Evolutionary conservation across 768 basidiomycete genomes (phyloP), one percentile per base, ranked within the genome.

Genomic region (Lentinula lateritia): DNA sequence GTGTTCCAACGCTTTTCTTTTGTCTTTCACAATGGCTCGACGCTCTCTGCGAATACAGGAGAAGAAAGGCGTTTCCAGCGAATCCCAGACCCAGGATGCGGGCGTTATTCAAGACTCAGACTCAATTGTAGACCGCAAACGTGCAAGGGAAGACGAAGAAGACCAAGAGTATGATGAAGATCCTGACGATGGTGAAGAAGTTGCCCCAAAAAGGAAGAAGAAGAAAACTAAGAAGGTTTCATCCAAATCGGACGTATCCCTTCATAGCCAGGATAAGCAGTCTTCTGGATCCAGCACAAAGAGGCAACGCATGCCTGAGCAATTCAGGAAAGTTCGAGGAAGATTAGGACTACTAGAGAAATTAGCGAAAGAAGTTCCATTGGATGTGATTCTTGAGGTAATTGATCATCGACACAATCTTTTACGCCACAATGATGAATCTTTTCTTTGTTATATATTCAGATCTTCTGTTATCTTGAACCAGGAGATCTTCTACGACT

Each of bases 401-500:
- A 15, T 28, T 28, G 3, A 28, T 20, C 13, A 32, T 15, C 18
- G 8, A 13, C 10, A 3, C 23, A n/a, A 9, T 43, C n/a, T 39
- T 41, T 18, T 32, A 2, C 15, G 32, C 18, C 38, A 32, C 41
- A 15, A 8, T 13, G 2, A 48, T 32, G 34, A 9, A 42, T 16
- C 23, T 20, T 16, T 34, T n/a, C n/a, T 12, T 32, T 15, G 34
- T 10, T 6, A 45, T 28, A 28, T 28, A 34, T n/a, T 32, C 61
- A 87, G 83, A 81, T 86, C 62, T 80, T 85, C 60, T 75, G 76
- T 20, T 75, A 79, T 58, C 71, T 86, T 52, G 69, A 71, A 32
- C 83, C 85, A 0, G 65, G 75, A 42, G 84, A 86, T 66, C 68
- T 85, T 42, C 71, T 86, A 32, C 76, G 76, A 60, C 74, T 85